phyloP scores from a whole-genome alignment of 805 yeast genomes.

The Debaryomyces tyrocola region DNA sequence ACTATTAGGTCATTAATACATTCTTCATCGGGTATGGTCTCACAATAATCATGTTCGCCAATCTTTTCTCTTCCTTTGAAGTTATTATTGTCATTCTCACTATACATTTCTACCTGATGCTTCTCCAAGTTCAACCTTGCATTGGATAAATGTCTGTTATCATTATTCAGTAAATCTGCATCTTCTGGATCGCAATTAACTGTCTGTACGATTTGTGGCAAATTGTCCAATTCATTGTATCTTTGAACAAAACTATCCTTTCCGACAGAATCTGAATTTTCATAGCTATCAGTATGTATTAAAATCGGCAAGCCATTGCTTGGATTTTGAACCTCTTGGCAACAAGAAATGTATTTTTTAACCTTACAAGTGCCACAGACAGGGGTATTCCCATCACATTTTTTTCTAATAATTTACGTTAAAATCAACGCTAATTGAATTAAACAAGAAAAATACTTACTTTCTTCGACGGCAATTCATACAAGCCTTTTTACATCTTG shows the following conservation, averaged over 20 bases:
- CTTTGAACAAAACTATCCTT: neutral
- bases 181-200: neutral
- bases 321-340: neutral
- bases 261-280: neutral
- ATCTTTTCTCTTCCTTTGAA: neutral
- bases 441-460: too few relatives aligned
- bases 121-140: neutral
- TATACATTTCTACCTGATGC: neutral
- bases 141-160: neutral
- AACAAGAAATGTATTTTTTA: neutral
- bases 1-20: neutral
- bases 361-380: too few relatives aligned
- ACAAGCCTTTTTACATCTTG: too few relatives aligned
- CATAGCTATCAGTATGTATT: too few relatives aligned
- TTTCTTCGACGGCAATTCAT: too few relatives aligned
- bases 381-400: too few relatives aligned
- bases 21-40: neutral
- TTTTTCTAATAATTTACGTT: too few relatives aligned
- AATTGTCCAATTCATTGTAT: neutral
- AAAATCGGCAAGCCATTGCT: too few relatives aligned
- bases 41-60: neutral
- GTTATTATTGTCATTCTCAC: neutral
- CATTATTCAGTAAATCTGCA: neutral
- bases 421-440: too few relatives aligned
- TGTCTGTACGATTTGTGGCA: too few relatives aligned